Base-by-base conservation (phyloP, 2,329 filamentous ascomycete genomes). In the Gnomoniopsis sp. region DNA sequence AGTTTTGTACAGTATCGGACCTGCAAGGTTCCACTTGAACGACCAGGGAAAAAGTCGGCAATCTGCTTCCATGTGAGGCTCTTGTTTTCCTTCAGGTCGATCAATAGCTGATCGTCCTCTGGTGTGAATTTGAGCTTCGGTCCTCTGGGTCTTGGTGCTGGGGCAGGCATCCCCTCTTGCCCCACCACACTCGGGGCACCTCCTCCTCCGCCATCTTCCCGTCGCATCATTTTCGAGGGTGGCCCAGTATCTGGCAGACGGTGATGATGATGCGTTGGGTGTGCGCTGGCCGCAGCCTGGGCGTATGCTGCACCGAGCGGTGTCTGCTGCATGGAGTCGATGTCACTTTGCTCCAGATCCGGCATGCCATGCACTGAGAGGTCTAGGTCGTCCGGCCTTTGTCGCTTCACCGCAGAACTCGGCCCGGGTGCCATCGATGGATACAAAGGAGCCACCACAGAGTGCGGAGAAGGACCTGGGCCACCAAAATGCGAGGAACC, bases 1-100 rank as follows among this genome's bases (percentile, higher is more conserved):
- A 96, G 79, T 75, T 96, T 96, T 47, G 92, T 96, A 71, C 93
- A 97, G 72, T 97, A 97, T 38, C 93, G 88, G 56, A 97, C 93
- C 73, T 97, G 93, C 62, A 97, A 76, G 33, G 93, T 96, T 19
- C 93, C 93, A 49, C 90, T 96, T 59, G 90, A 95, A 59, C 93
- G 82, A 1, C 92, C 93, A 0, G 93, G 93, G 67, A 97, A 97
- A 75, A 96, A 96, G 70, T 96, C 93, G 58, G 92, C 91, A 69
- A 97, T 97, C 78, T 97, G 93, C 75, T 96, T 96, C 93, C 93
- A 97, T 4, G 93, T 96, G 70, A 97, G 79, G 69, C 91, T 93
- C 74, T 95, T 96, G 69, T 95, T 93, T 75, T 97, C 93, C 73
- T 97, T 97, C 62, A 97, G 78, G 69, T 96, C 90, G 58, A 96